These are phyloP conservation scores for Colletotrichum salicis DNA, from an alignment of 2,329 filamentous ascomycete species.

Conservation along the genomic window DNA sequence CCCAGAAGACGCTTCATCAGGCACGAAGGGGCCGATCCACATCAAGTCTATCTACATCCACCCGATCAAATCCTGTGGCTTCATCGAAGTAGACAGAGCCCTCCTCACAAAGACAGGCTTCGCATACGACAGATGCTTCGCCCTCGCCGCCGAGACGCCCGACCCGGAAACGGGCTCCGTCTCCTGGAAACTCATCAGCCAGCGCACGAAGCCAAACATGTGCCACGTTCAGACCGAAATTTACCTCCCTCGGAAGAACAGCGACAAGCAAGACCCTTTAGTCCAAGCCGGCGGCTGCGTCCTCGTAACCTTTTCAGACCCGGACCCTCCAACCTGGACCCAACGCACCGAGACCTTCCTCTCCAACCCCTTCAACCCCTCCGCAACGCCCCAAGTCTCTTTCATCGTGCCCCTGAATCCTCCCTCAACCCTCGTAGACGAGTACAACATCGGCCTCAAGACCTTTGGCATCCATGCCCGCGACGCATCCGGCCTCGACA, in stretches of 20 bases:
- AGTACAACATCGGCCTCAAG: not conserved
- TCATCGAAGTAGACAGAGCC: conserved; percentile 40
- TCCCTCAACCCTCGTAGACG: not conserved
- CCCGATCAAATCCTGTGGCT: conserved; percentile 43
- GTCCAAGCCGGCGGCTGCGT: conserved; percentile 20
- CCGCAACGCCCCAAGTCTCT: not conserved
- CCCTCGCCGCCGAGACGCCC: conserved; percentile 42
- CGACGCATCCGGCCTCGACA: conserved; percentile 32
- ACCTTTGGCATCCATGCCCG: conserved; percentile 37
- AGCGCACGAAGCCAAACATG: conserved; percentile 39
- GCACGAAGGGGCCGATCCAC: conserved; percentile 19
- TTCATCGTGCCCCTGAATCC: conserved; percentile 15
- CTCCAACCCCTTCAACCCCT: not conserved
- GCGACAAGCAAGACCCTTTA: conserved; percentile 10
- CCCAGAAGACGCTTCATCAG: not conserved
- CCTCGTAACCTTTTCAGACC: conserved; percentile 5
- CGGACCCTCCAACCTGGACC: not conserved
- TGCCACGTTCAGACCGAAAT: conserved; percentile 34
- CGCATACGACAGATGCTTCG: conserved; percentile 41
- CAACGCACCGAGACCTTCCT: conserved; percentile 5
- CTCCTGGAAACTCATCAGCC: conserved; percentile 42
- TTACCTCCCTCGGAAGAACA: conserved; percentile 26
- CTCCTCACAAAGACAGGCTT: conserved; percentile 41
- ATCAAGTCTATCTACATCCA: conserved; percentile 44
- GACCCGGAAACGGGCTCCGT: conserved; percentile 34